A percentile compares a stretch with the other conserved stretches of the same genome.
These are phyloP conservation scores for Selaginella moellendorffii DNA, from an alignment of 75 land plant species.

Conservation along the genomic window DNA sequence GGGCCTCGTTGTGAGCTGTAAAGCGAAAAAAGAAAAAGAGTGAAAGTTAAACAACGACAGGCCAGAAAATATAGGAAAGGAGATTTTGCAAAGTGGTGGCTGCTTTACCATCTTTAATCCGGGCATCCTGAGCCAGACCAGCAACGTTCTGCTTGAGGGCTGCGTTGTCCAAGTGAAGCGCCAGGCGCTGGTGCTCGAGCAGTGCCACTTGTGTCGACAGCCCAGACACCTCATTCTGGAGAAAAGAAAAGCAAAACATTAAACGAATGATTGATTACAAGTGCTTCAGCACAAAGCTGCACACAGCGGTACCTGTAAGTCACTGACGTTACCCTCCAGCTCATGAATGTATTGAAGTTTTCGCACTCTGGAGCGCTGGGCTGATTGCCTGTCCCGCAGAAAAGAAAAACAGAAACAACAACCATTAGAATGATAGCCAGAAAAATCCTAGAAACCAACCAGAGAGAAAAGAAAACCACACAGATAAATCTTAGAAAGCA, in stretches of 20 bases:
- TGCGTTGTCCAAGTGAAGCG: constrained; percentile 71
- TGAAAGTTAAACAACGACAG: neutral
- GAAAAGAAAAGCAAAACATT: neutral
- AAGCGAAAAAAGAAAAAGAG: neutral
- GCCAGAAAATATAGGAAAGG: neutral
- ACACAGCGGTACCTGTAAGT: constrained; percentile 71
- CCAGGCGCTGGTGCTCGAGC: constrained; percentile 73
- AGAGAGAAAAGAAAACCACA: neutral
- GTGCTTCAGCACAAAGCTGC: no score
- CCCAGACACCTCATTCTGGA: constrained; percentile 69
- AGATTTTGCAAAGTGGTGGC: neutral
- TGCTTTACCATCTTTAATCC: constrained; percentile 83
- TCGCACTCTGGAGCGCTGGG: constrained; percentile 84
- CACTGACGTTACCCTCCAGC: constrained; percentile 72
- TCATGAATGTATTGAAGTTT: constrained; percentile 93
- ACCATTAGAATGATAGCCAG: neutral
- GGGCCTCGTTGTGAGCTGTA: constrained; percentile 45
- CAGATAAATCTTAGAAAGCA: neutral
- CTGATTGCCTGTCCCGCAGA: constrained; percentile 89
- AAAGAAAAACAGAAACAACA: constrained; percentile 64
- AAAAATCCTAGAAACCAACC: neutral
- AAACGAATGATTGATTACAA: neutral
- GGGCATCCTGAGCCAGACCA: constrained; percentile 72
- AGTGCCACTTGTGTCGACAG: constrained; percentile 83
- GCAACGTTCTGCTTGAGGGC: constrained; percentile 80